phyloP scores from a whole-genome alignment of 495 filamentous ascomycete genomes.

The Penicillium canariense region DNA sequence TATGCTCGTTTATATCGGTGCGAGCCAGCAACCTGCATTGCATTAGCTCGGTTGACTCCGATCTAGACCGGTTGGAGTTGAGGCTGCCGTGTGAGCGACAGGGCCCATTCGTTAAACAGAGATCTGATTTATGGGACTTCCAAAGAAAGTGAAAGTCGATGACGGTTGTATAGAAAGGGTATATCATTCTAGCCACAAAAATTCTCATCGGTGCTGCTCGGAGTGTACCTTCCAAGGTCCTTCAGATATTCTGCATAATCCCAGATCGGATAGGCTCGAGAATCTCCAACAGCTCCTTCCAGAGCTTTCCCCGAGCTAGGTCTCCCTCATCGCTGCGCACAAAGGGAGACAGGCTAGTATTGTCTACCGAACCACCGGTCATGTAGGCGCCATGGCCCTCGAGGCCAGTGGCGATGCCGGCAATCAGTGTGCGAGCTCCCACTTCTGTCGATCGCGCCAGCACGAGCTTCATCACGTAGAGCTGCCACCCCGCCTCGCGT shows the following conservation, averaged over 20 bases:
- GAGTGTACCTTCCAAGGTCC: not conserved
- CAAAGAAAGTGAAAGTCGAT: not conserved
- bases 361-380: slow-evolving; percentile 26
- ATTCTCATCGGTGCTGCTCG: not conserved
- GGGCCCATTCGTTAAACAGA: not conserved
- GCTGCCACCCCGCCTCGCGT: slow-evolving; percentile 25
- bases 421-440: slow-evolving; percentile 47
- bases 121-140: not conserved
- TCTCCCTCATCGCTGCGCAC: slow-evolving; percentile 38
- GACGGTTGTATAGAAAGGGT: not conserved
- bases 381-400: slow-evolving; percentile 52
- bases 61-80: not conserved
- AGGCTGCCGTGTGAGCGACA: not conserved
- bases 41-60: not conserved
- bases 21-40: no score
- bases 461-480: slow-evolving; percentile 18
- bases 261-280: slow-evolving; percentile 48
- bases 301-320: slow-evolving; percentile 49
- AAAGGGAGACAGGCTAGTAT: slow-evolving; percentile 27
- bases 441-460: slow-evolving; percentile 47
- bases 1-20: no score
- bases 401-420: slow-evolving; percentile 32
- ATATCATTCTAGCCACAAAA: not conserved
- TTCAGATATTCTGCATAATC: slow-evolving; percentile 27
- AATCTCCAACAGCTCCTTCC: slow-evolving; percentile 50